Evolutionary conservation across 2,329 filamentous ascomycete species (phyloP).

Genomic region (Aureobasidium zeae): DNA sequence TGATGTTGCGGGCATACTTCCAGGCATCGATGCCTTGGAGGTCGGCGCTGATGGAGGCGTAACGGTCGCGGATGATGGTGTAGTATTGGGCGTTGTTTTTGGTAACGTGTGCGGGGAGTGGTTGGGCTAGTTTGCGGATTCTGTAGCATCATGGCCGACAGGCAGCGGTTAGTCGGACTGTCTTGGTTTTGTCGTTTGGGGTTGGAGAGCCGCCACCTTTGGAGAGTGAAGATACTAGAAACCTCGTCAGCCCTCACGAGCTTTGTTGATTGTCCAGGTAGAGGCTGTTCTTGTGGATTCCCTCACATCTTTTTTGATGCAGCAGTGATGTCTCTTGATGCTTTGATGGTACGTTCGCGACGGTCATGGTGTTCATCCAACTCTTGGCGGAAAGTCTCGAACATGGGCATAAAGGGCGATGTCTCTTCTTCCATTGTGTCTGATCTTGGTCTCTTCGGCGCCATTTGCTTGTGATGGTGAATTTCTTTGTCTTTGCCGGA

Average conservation of each 20-base stretch:
- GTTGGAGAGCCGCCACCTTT: slow-evolving; percentile 49
- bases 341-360: slow-evolving; percentile 81
- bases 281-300: not conserved
- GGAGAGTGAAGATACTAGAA: slow-evolving; percentile 69
- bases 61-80: slow-evolving; percentile 59
- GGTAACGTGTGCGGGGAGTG: slow-evolving; percentile 58
- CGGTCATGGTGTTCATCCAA: slow-evolving; percentile 92
- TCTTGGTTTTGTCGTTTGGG: not conserved
- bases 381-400: slow-evolving; percentile 75
- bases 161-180: slow-evolving; percentile 1
- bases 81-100: slow-evolving; percentile 63
- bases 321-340: slow-evolving; percentile 83
- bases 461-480: slow-evolving; percentile 12
- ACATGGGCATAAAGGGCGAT: slow-evolving; percentile 57
- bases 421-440: slow-evolving; percentile 19
- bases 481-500: not conserved
- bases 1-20: slow-evolving; percentile 72
- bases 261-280: too few species aligned
- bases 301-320: slow-evolving; percentile 91
- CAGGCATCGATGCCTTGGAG: slow-evolving; percentile 69
- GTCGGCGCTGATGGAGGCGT: slow-evolving; percentile 60
- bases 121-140: slow-evolving; percentile 49
- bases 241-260: slow-evolving; percentile 19
- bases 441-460: slow-evolving; percentile 18
- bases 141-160: slow-evolving; percentile 33